Base-by-base conservation (phyloP, 108 stramenopile genomes). In the Nitzschia palea region DNA sequence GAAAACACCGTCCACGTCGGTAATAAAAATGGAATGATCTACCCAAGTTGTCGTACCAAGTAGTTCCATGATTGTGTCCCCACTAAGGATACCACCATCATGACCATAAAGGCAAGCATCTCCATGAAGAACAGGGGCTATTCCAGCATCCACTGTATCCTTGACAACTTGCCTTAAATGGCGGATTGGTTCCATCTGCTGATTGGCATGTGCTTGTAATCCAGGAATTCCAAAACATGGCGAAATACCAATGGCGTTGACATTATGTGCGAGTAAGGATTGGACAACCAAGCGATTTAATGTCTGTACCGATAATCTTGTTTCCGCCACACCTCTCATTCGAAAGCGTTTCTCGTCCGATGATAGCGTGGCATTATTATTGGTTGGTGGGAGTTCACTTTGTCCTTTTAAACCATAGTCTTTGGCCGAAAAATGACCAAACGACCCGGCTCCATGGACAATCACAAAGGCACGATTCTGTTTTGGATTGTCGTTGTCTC, bases 381-480 rank as follows among this genome's bases (percentile, higher is more conserved):
- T 64, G 25, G 71, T 58, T 25, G 79, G 55, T 9, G 77, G 72
- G 32, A 61, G 66, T 8, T 67, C 60, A 23, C 68, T 68, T 14
- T 81, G 74, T 18, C 89, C 86, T 55, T 55, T 44, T 35, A 92
- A 54, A 3, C 82, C 82, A 57, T 85, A 85, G 33, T 85, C 71
- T 33, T 86, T 89, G 3, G 91, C 91, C 27, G 79, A 73, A 61
- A 76, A 74, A 68, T 92, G 91, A 8, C 91, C 91, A 77, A 89
- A 92, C 12, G 87, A 89, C 18, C 91, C 91, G 28, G 91, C 91
- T 9, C 91, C 91, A 62, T 92, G 91, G 18, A 92, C 68, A 4
- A 92, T 34, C 23, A 91, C 55, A 44, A 84, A 83, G 40, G 75
- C 59, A 25, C 25, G 54, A n/a, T n/a, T n/a, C n/a, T n/a, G n/a